Evolutionary conservation across 2,329 filamentous ascomycete species (phyloP), one percentile per base, ranked within the genome.

Genomic region (Penicillium sp.): DNA sequence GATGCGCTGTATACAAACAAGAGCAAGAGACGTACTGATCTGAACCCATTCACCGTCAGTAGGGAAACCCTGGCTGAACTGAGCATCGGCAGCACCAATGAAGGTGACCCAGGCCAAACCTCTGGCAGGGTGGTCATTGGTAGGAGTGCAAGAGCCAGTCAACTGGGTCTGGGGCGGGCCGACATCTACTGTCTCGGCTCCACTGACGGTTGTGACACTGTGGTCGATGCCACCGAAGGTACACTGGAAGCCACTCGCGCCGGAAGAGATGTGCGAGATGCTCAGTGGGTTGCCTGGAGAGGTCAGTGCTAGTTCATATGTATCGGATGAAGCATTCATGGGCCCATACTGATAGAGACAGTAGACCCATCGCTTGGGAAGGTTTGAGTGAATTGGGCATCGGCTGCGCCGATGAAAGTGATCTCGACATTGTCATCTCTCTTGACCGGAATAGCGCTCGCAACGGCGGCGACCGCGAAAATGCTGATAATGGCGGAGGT

Each of bases 111-210:
- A 29, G 10, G 47, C 50, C 10, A 24, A 11, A 36, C 32, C 29
- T n/a, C 22, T 14, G 11, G 38, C n/a, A 5, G 43, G 34, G 21
- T 14, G 16, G 9, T 43, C 22, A 13, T 29, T 32, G 5, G n/a
- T 5, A 21, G 31, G 31, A 11, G 24, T 7, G 45, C 50, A 53
- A 31, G 50, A 53, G 31, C 49, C 57, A 40, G 49, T 52, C 22
- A 63, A 40, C 42, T 69, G 67, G 8, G 66, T 59, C 55, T 70
- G 67, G 5, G 67, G 67, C 40, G 67, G 65, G 16, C 65, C 67
- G 50, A 70, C 67, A 58, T 64, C 60, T 3, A 64, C 63, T 16
- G 53, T 62, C 2, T 58, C 39, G 6, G 49, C 60, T n/a, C 64
- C 62, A 14, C 59, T 53, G 27, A 68, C 49, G 2, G 54, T 43